Evolutionary conservation across 192 early-diverging fungal species (phyloP).

Genomic region (Entrophospora sp.): DNA sequence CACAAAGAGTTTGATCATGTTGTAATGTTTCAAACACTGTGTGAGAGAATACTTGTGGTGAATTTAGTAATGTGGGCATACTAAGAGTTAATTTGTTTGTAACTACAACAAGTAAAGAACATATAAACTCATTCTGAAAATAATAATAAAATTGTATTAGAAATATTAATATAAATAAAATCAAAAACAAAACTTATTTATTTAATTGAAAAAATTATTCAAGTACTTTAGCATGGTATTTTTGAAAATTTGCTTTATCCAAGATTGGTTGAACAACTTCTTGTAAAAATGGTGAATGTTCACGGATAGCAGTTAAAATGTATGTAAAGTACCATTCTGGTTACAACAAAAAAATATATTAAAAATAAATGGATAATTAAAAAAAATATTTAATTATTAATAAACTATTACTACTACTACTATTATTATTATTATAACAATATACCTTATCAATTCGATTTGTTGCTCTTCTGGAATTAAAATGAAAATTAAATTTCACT

Average conservation of each 20-base stretch:
- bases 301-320: conserved; percentile 44
- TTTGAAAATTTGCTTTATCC: conserved; percentile 33
- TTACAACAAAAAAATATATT: conserved; percentile 40
- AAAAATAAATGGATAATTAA: not conserved
- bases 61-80: conserved; percentile 37
- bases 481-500: conserved; percentile 64
- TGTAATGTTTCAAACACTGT: conserved; percentile 53
- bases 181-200: not conserved
- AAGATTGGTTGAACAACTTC: conserved; percentile 54
- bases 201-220: conserved; percentile 21
- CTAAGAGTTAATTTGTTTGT: conserved; percentile 48
- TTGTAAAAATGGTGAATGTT: conserved; percentile 56
- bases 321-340: conserved; percentile 75
- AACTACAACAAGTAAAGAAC: conserved; percentile 43
- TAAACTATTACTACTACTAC: conserved; percentile 47
- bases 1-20: conserved; percentile 60
- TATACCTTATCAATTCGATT: conserved; percentile 65
- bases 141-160: not conserved
- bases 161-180: not conserved
- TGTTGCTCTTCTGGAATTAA: conserved; percentile 58
- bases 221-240: conserved; percentile 47
- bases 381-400: not conserved
- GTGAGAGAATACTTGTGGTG: conserved; percentile 55
- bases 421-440: conserved; percentile 28
- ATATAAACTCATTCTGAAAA: conserved; percentile 54